Conservation (phyloP, 2,329 filamentous ascomycete genomes). For the Pseudogymnoascus sp. region DNA sequence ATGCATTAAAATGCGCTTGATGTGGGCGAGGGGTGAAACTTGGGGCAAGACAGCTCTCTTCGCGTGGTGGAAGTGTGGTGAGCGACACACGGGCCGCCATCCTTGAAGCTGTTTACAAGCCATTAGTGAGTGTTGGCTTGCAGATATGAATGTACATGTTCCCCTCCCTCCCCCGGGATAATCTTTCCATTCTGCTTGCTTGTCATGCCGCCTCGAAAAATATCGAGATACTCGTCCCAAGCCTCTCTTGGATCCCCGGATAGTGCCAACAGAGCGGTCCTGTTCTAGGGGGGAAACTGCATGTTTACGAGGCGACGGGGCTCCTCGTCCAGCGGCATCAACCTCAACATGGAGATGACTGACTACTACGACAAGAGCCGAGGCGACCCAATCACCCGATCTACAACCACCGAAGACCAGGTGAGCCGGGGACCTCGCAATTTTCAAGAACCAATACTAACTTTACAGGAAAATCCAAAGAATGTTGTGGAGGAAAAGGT, state of each 20-base stretch:
- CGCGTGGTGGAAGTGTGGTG: conserved; percentile 1
- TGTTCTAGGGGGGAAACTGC: neutral
- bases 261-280: neutral
- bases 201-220: neutral
- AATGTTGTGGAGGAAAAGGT: conserved; percentile 26
- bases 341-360: conserved; percentile 13
- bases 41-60: neutral
- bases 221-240: neutral
- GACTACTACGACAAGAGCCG: conserved; percentile 6
- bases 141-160: neutral
- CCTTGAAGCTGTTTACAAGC: neutral
- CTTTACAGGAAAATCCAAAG: neutral
- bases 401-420: neutral
- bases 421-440: neutral
- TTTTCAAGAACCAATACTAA: neutral
- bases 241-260: neutral
- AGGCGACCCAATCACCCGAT: conserved; percentile 2
- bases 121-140: neutral
- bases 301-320: conserved; percentile 1
- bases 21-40: neutral
- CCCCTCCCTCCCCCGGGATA: neutral
- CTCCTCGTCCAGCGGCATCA: neutral
- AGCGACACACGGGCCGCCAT: conserved; percentile 1
- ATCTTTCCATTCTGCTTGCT: neutral
- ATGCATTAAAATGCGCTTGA: conserved; percentile 1